A percentile compares a stretch with the other conserved stretches of the same genome.
These are phyloP conservation scores for Sordariomycetes sp. DNA, from an alignment of 2,329 filamentous ascomycete genomes.

Conservation along the genomic window DNA sequence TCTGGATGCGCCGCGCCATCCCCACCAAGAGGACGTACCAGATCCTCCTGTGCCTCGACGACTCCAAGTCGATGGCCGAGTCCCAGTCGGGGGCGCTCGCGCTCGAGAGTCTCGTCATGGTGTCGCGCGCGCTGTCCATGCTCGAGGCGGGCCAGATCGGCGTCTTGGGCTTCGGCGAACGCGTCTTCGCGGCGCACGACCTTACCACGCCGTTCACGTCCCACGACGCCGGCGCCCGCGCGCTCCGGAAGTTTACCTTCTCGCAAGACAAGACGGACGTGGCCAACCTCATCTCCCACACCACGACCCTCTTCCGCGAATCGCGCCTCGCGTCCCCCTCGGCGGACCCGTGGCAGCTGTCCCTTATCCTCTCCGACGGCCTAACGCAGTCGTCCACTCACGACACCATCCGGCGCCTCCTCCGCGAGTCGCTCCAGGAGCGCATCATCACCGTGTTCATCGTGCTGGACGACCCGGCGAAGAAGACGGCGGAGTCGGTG, in stretches of 20 bases:
- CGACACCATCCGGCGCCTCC: slow-evolving; percentile 65
- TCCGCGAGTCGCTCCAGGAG: slow-evolving; percentile 82
- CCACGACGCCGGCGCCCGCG: slow-evolving; percentile 8
- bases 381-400: slow-evolving; percentile 75
- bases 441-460: slow-evolving; percentile 98
- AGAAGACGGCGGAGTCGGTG: slow-evolving; percentile 45
- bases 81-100: slow-evolving; percentile 63
- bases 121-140: slow-evolving; percentile 77
- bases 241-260: slow-evolving; percentile 58
- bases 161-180: slow-evolving; percentile 76
- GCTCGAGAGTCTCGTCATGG: slow-evolving; percentile 87
- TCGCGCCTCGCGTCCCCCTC: slow-evolving; percentile 48
- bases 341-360: slow-evolving; percentile 81
- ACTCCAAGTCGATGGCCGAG: slow-evolving; percentile 89
- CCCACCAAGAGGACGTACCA: slow-evolving; percentile 94
- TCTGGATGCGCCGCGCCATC: slow-evolving; percentile 92
- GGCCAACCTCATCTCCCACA: slow-evolving; percentile 59
- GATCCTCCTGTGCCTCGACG: slow-evolving; percentile 93
- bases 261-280: slow-evolving; percentile 80
- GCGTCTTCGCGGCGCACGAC: slow-evolving; percentile 70
- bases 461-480: slow-evolving; percentile 61
- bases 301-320: slow-evolving; percentile 68
- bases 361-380: slow-evolving; percentile 86
- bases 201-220: slow-evolving; percentile 74
- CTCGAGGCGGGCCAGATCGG: slow-evolving; percentile 91